These are phyloP conservation scores for Phlyctochytrium planicorne DNA, from an alignment of 192 early-diverging fungal genomes.

Conservation along the genomic window DNA sequence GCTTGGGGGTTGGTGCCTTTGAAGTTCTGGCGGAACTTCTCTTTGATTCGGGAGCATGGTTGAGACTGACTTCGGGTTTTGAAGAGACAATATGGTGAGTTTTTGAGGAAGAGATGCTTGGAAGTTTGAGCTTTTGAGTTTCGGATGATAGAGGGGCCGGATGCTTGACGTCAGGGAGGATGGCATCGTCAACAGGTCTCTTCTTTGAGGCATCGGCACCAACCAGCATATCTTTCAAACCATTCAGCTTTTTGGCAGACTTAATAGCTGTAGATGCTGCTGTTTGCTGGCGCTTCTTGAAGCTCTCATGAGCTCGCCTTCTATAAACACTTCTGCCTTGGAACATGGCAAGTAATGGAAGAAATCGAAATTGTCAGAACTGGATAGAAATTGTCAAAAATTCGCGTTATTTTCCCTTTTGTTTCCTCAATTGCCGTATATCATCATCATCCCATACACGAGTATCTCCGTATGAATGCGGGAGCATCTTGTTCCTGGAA, in stretches of 20 bases:
- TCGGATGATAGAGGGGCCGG: not conserved
- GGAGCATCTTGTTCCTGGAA: too few species aligned
- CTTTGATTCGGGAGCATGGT: too few species aligned
- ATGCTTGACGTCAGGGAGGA: not conserved
- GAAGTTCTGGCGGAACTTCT: too few species aligned
- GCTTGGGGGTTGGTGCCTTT: too few species aligned
- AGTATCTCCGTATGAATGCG: too few species aligned
- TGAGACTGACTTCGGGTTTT: too few species aligned
- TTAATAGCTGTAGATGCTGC: not conserved
- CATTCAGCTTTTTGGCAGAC: not conserved
- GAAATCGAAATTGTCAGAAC: constrained; percentile 4
- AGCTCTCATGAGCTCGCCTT: not conserved
- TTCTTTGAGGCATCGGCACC: not conserved
- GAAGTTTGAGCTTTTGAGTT: not conserved
- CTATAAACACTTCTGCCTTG: not conserved
- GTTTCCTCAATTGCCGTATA: too few species aligned
- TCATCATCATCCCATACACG: too few species aligned
- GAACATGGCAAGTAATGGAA: too few species aligned
- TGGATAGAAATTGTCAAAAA: not conserved
- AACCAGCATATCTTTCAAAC: not conserved
- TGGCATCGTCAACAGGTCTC: not conserved
- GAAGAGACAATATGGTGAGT: too few species aligned
- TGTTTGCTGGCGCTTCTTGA: not conserved
- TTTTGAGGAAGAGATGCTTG: not conserved
- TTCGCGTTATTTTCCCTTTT: not conserved